Base-by-base conservation (phyloP, 805 yeast species). In the Monosporozyma yasuniensis region DNA sequence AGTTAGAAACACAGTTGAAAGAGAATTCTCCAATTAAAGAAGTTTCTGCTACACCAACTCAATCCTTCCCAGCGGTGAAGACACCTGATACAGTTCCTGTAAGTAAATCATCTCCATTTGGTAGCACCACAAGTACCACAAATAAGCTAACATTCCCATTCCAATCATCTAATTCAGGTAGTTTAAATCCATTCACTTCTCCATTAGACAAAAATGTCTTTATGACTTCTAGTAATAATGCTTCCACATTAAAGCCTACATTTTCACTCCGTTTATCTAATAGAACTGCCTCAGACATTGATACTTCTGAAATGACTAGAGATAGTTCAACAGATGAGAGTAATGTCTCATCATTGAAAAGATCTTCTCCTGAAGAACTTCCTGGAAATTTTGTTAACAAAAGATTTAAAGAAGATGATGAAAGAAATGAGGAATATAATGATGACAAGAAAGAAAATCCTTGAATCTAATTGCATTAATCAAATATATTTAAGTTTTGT, bases 1-100 rank as follows among this genome's bases (percentile, higher is more conserved):
- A 65, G 43, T 49, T 65, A 22, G 67, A 61, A 49, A 45, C 47
- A 6, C 30, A 46, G 28, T 18, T 39, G 14, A 27, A 46, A n/a
- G 39, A 44, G 7, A 19, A 3, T 14, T 3, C 16, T n/a, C 35
- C 35, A 12, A 7, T 16, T 32, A 32, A 19, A 18, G 34, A 43
- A 18, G 12, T 14, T 10, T 18, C 41, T 3, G 16, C 18, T 8
- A 28, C 16, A 16, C 45, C 30, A 19, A 43, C 10, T 4, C n/a
- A 28, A 11, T 18, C 35, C 3, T 11, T 18, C 4, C 14, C 18
- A 18, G 27, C 23, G 18, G n/a, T 28, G 12, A 32, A 43, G 38
- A 43, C 46, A 18, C 46, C 46, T 11, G 38, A 43, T 9, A 32
- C 46, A 10, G 37, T 18, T 9, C 16, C 38, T 4, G 22, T 28